Evolutionary conservation across 1,284 basidiomycete genomes (phyloP).

Genomic region (Hemileia vastatrix): DNA sequence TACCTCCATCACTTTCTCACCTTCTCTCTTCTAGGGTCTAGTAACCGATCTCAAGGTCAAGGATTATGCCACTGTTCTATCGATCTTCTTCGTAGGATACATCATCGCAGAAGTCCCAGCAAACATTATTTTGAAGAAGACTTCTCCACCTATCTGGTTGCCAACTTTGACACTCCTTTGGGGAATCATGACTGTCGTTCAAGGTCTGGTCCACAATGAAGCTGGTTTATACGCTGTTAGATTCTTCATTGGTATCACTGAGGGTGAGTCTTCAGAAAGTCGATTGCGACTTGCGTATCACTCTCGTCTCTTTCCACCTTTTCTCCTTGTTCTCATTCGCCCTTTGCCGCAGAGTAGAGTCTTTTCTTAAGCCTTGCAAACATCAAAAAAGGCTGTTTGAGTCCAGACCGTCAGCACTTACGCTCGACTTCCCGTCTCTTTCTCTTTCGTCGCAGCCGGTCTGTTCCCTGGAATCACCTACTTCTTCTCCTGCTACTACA

Average conservation of each 20-base stretch:
- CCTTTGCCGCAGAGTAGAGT: too few relatives aligned
- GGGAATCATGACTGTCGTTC: conserved; percentile 55
- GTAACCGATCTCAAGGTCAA: conserved; percentile 28
- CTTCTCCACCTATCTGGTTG: conserved; percentile 55
- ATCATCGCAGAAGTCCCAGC: conserved; percentile 32
- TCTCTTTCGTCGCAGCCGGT: conserved; percentile 55
- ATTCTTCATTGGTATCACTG: conserved; percentile 47
- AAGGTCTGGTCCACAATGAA: conserved; percentile 55
- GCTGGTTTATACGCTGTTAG: conserved; percentile 54
- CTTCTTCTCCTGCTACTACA: conserved; percentile 57
- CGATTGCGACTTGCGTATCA: conserved; percentile 49
- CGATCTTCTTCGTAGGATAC: conserved; percentile 33
- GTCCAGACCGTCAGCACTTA: too few relatives aligned
- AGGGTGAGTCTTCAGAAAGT: background rate
- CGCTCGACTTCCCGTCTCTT: too few relatives aligned
- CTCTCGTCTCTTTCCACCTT: conserved; percentile 26
- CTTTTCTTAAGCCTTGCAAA: too few relatives aligned
- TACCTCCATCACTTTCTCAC: background rate
- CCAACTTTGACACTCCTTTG: conserved; percentile 54
- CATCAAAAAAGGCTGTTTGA: too few relatives aligned
- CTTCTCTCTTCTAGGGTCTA: conserved; percentile 21
- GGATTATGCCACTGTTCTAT: conserved; percentile 29
- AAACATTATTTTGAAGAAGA: conserved; percentile 49
- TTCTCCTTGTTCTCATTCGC: too few relatives aligned
- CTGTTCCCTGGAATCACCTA: conserved; percentile 56